Conservation (phyloP, 225 moss, liverwort and hornwort species). For the Straminergon stramineum region DNA sequence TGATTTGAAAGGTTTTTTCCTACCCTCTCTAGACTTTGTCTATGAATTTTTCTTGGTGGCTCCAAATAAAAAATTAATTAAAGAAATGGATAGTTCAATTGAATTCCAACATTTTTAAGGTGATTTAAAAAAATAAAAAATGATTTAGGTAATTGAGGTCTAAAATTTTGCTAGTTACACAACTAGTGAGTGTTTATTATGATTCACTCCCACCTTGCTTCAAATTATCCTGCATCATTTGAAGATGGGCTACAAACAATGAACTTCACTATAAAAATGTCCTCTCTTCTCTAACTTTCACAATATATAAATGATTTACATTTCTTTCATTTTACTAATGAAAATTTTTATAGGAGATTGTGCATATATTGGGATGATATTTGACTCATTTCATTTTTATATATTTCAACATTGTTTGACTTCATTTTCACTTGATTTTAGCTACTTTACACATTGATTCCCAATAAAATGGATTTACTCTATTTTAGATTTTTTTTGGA, state of each 20-base stretch:
- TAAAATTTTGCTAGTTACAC: not conserved
- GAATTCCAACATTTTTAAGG: fast-evolving
- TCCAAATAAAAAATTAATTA: not conserved
- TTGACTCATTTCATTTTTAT: not conserved
- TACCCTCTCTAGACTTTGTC: not conserved
- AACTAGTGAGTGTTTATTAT: not conserved
- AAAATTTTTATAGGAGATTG: not conserved
- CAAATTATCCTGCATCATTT: not conserved
- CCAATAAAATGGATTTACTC: not conserved
- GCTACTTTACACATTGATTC: not conserved
- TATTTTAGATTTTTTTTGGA: not conserved
- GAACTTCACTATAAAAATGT: not conserved
- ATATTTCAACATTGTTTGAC: too few species aligned
- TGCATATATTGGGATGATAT: too few species aligned
- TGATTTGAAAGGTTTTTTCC: too few species aligned
- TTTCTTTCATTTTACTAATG: not conserved
- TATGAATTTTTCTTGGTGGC: fast-evolving
- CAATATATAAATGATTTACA: not conserved
- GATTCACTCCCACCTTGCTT: not conserved
- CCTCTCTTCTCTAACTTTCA: not conserved
- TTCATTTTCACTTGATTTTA: not conserved
- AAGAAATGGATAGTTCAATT: not conserved
- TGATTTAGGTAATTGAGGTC: not conserved
- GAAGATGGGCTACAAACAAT: not conserved
- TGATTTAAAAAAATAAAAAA: not conserved